Evolutionary conservation across 1,284 basidiomycete species (phyloP).

Genomic region (Malassezia obtusa): DNA sequence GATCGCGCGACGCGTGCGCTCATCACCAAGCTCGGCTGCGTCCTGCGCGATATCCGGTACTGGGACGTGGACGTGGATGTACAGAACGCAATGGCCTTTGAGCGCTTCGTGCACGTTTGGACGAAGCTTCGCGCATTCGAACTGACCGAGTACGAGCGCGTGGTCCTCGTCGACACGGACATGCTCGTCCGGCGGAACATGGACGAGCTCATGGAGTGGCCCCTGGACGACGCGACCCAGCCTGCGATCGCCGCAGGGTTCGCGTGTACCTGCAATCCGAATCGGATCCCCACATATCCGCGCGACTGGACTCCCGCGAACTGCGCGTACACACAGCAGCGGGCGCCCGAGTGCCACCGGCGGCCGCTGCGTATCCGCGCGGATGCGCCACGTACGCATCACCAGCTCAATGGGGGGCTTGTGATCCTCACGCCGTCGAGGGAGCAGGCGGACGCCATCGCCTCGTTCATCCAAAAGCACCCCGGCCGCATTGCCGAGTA

Average conservation of each 20-base stretch:
- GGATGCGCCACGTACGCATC: constrained; percentile 61
- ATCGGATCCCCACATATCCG: constrained; percentile 72
- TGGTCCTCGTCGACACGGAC: constrained; percentile 78
- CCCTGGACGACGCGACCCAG: constrained; percentile 32
- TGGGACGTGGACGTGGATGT: background rate
- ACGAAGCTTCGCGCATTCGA: constrained; percentile 44
- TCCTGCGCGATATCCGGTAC: constrained; percentile 1
- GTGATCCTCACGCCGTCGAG: constrained; percentile 67
- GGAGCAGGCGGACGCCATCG: background rate
- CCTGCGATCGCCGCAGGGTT: constrained; percentile 66
- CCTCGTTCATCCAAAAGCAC: constrained; percentile 55
- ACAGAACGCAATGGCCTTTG: constrained; percentile 12
- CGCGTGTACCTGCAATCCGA: constrained; percentile 87
- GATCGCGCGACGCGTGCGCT: background rate
- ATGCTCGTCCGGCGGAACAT: constrained; percentile 80
- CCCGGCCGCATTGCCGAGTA: constrained; percentile 59
- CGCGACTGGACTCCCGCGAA: constrained; percentile 79
- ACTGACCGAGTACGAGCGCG: constrained; percentile 53
- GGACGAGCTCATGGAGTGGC: constrained; percentile 64
- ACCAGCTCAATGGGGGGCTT: constrained; percentile 75
- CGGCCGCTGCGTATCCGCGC: constrained; percentile 37
- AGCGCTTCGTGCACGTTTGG: constrained; percentile 41
- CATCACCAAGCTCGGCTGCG: constrained; percentile 1
- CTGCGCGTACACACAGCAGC: constrained; percentile 64
- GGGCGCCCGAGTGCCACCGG: constrained; percentile 49